Conservation (phyloP, 805 yeast species). For the Sugiyamaella lignohabitans region DNA sequence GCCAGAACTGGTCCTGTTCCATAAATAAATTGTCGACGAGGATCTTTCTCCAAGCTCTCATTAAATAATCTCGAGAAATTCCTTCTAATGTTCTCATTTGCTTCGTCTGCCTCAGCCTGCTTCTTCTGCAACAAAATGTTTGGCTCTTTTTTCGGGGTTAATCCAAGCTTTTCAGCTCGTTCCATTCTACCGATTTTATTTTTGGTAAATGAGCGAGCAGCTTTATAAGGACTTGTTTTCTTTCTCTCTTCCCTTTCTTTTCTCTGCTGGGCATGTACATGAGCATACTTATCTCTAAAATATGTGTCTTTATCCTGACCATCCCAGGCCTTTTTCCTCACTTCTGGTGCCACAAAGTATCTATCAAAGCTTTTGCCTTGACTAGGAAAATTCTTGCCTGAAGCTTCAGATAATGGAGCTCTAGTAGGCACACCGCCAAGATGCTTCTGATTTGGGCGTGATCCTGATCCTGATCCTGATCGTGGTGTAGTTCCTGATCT, state of each 20-base stretch:
- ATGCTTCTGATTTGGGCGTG: too few species aligned
- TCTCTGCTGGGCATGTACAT: constrained; percentile 51
- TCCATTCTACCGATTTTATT: constrained; percentile 15
- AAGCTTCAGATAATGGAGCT: not conserved
- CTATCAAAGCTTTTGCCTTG: constrained; percentile 33
- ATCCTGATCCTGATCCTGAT: too few species aligned
- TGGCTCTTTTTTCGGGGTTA: constrained; percentile 2
- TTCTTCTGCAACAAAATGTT: constrained; percentile 11
- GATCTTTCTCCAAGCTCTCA: constrained; percentile 26
- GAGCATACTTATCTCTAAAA: constrained; percentile 58
- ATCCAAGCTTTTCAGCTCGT: constrained; percentile 5
- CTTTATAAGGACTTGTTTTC: constrained; percentile 12
- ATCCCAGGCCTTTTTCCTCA: constrained; percentile 57
- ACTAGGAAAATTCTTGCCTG: not conserved
- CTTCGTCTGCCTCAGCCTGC: not conserved
- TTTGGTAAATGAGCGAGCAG: constrained; percentile 9
- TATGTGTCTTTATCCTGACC: constrained; percentile 57
- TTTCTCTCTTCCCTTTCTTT: constrained; percentile 19
- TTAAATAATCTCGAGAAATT: constrained; percentile 5
- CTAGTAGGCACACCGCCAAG: not conserved
- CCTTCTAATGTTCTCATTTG: not conserved
- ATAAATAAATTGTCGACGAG: constrained; percentile 51
- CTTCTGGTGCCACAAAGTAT: constrained; percentile 37
- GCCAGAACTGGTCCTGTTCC: constrained; percentile 74
- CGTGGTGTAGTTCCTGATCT: too few species aligned